Conservation (phyloP, 2,329 filamentous ascomycete species). For the Tetracladium maxilliforme region DNA sequence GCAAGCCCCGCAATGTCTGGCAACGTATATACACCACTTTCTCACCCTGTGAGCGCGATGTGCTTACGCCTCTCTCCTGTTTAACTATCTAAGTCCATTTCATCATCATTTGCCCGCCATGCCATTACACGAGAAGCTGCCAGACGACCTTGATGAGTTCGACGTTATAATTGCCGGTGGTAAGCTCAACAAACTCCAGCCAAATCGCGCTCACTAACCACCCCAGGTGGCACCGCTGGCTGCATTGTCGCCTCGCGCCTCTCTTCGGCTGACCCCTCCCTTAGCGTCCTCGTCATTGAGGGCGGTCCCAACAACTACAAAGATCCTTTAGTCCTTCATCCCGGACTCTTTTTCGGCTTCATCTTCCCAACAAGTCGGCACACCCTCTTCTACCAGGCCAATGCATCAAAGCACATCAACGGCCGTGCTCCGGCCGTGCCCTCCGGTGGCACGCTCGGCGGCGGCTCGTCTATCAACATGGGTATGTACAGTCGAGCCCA, state of each 20-base stretch:
- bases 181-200: constrained; percentile 1
- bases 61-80: too few species aligned
- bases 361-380: constrained; percentile 25
- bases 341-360: constrained; percentile 26
- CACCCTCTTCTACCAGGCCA: constrained; percentile 27
- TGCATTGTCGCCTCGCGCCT: constrained; percentile 27
- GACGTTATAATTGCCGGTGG: constrained; percentile 6
- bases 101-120: too few species aligned
- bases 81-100: too few species aligned
- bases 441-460: constrained; percentile 25
- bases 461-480: constrained; percentile 22
- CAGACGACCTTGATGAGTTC: constrained; percentile 3
- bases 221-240: constrained; percentile 21
- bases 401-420: constrained; percentile 22
- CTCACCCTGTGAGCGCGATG: too few species aligned
- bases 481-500: not conserved
- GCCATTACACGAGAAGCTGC: too few species aligned
- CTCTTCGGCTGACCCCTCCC: constrained; percentile 23
- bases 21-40: too few species aligned
- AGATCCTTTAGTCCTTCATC: constrained; percentile 25
- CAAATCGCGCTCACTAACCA: not conserved
- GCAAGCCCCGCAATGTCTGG: too few species aligned
- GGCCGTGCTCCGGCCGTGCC: constrained; percentile 16
- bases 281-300: constrained; percentile 33
- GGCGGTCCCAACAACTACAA: constrained; percentile 30